Evolutionary conservation across 441 rosid genomes (phyloP).

Genomic region (Pelargonium fulgidum): DNA sequence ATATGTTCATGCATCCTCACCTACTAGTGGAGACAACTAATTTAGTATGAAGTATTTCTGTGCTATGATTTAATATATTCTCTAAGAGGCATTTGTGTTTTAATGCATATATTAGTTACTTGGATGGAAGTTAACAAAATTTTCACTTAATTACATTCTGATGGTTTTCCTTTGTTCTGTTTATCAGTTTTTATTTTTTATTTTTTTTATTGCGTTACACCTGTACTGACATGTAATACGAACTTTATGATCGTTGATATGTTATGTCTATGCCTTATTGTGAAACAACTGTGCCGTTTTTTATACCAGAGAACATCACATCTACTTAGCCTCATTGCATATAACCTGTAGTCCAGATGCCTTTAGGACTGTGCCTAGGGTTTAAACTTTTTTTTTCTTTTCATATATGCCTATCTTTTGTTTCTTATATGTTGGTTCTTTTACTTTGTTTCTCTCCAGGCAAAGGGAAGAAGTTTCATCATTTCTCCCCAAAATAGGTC

Average conservation of each 20-base stretch:
- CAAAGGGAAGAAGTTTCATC: constrained; percentile 46
- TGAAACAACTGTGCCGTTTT: neutral
- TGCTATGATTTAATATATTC: constrained; percentile 11
- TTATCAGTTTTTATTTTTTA: neutral
- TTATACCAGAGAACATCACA: neutral
- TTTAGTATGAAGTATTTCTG: neutral
- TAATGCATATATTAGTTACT: neutral
- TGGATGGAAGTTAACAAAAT: neutral
- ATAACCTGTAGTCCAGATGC: neutral
- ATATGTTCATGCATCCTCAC: constrained; percentile 2
- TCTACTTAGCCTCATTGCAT: neutral
- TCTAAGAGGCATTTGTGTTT: constrained; percentile 7
- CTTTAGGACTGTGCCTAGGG: neutral
- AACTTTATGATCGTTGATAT: constrained; percentile 8
- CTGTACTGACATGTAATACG: constrained; percentile 9
- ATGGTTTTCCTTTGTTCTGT: neutral
- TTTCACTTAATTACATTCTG: neutral
- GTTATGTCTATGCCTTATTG: constrained; percentile 1
- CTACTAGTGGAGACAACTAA: constrained; percentile 1
- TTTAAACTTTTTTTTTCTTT: neutral
- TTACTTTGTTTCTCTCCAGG: constrained; percentile 38
- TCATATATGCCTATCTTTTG: neutral
- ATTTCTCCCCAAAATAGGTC: constrained; percentile 52
- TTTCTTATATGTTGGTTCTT: constrained; percentile 12
- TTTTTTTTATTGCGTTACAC: neutral